phyloP scores from a whole-genome alignment of 73 alveolate species.

The Blepharisma stoltei region DNA sequence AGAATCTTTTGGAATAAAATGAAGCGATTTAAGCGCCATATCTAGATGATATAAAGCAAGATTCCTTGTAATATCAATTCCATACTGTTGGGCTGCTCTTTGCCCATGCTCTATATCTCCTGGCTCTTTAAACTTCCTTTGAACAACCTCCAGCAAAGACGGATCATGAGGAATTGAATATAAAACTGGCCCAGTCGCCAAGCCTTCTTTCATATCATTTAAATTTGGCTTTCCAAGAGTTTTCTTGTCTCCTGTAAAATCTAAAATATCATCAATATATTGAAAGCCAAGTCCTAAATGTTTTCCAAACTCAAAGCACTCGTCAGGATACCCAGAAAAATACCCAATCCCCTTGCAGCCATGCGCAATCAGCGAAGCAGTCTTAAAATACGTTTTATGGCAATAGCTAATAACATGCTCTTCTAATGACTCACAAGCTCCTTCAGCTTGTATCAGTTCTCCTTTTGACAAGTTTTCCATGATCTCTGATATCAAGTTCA shows the following conservation, averaged over 20 bases:
- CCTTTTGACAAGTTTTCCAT: constrained; percentile 28
- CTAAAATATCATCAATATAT: constrained; percentile 33
- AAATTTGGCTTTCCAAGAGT: constrained; percentile 24
- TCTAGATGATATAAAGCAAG: constrained; percentile 30
- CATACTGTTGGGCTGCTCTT: not conserved
- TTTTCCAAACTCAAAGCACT: constrained; percentile 33
- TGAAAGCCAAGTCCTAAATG: constrained; percentile 23
- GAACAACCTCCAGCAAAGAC: not conserved
- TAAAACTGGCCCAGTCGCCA: constrained; percentile 30
- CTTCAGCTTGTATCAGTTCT: constrained; percentile 23
- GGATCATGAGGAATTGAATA: not conserved
- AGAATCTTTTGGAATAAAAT: not conserved
- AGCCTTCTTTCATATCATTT: constrained; percentile 25
- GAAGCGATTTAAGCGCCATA: constrained; percentile 5
- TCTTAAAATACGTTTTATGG: constrained; percentile 28
- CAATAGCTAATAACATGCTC: constrained; percentile 4
- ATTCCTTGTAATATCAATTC: not conserved
- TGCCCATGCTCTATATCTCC: not conserved
- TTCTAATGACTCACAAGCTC: not conserved
- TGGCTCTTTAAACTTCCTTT: not conserved
- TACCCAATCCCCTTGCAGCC: constrained; percentile 32
- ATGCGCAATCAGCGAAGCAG: constrained; percentile 22
- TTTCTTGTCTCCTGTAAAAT: constrained; percentile 21
- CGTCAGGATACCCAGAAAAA: not conserved
- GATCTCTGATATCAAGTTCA: constrained; percentile 1